phyloP scores from a whole-genome alignment of 164 flowering plant genomes.

The Euptelea pleiosperma region DNA sequence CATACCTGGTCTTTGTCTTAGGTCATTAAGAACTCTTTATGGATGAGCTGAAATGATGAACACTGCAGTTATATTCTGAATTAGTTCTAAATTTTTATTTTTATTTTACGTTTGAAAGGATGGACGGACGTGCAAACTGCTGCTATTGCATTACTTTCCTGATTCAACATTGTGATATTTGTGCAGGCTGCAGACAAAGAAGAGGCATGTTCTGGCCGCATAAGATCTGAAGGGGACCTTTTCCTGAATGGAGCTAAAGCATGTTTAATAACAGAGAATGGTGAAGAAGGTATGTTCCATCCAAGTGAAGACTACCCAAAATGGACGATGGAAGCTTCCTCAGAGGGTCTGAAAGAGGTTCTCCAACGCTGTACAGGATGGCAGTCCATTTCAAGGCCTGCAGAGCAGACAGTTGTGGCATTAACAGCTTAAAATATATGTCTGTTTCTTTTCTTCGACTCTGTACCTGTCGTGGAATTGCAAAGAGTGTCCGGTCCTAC shows the following conservation, averaged over 20 bases:
- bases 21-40: no score
- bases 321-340: conserved; percentile 36
- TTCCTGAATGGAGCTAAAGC: conserved; percentile 37
- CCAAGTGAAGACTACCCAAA: conserved; percentile 34
- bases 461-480: no score
- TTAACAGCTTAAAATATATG: neutral
- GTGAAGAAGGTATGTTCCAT: conserved; percentile 23
- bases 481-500: no score
- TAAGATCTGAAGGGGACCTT: conserved; percentile 40
- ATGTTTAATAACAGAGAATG: conserved; percentile 4
- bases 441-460: neutral
- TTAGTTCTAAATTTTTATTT: no score
- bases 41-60: no score
- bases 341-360: conserved; percentile 26
- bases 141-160: no score
- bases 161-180: no score
- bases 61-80: no score
- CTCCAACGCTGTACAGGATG: conserved; percentile 39
- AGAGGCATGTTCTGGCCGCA: conserved; percentile 25
- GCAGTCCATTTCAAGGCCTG: conserved; percentile 32
- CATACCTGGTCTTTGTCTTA: no score
- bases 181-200: conserved; percentile 41
- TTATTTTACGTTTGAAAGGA: no score
- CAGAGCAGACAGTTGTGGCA: conserved; percentile 4
- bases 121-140: no score